phyloP scores from a whole-genome alignment of 352 stramenopile genomes.

The Phytophthora sp. region DNA sequence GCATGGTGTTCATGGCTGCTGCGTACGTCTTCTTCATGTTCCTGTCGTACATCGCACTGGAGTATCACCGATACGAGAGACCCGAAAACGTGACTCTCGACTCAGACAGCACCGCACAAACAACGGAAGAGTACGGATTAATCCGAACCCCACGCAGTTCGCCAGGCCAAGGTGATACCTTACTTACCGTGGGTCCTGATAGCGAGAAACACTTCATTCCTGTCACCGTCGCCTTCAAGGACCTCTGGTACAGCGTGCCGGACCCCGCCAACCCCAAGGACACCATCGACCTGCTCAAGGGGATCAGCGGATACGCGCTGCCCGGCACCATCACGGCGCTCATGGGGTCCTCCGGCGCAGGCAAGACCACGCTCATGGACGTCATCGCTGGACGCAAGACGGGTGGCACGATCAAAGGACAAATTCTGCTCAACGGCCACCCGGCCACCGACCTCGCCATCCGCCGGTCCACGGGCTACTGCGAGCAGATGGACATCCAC shows the following conservation, averaged over 20 bases:
- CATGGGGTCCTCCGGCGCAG: slow-evolving; percentile 24
- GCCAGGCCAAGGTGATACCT: neutral
- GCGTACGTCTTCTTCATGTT: slow-evolving; percentile 31
- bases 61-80: slow-evolving; percentile 20
- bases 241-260: slow-evolving; percentile 19
- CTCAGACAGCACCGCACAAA: neutral
- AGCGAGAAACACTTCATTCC: slow-evolving; percentile 13
- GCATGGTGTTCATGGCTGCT: slow-evolving; percentile 12
- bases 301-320: slow-evolving; percentile 18
- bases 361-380: slow-evolving; percentile 29
- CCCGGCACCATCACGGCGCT: slow-evolving; percentile 21
- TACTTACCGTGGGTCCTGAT: slow-evolving; percentile 7
- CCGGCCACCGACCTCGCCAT: no score
- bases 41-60: slow-evolving; percentile 22
- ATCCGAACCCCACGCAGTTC: slow-evolving; percentile 9
- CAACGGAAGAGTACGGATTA: slow-evolving; percentile 5
- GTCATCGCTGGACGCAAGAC: slow-evolving; percentile 25
- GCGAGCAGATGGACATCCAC: no score
- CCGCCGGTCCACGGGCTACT: no score
- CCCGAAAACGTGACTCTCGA: slow-evolving; percentile 28
- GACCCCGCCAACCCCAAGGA: slow-evolving; percentile 23
- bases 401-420: slow-evolving; percentile 10
- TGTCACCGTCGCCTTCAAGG: slow-evolving; percentile 20
- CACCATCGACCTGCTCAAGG: slow-evolving; percentile 25
- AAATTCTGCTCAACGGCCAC: slow-evolving; percentile 22